Evolutionary conservation across 73 alveolate species (phyloP).

Genomic region (Paramecium octaurelia): DNA sequence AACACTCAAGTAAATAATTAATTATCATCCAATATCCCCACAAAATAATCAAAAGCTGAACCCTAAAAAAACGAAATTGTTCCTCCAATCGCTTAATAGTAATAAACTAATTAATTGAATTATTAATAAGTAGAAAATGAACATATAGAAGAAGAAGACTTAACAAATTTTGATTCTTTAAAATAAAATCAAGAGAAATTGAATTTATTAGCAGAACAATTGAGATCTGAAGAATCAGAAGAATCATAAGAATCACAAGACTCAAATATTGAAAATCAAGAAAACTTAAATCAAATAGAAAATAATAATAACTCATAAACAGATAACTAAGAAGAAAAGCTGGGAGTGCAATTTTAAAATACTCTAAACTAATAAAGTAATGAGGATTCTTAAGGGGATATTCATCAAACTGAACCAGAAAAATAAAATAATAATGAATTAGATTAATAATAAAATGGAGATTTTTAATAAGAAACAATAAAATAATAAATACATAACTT

Average conservation of each 20-base stretch:
- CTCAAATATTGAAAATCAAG: neutral
- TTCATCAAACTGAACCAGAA: neutral
- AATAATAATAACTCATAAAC: neutral
- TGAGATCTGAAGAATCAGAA: constrained; percentile 25
- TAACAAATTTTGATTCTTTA: neutral
- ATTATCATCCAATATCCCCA: neutral
- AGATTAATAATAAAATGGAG: neutral
- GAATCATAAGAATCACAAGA: neutral
- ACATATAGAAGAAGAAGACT: neutral
- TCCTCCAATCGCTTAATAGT: neutral
- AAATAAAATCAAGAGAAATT: neutral
- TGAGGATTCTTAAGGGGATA: neutral
- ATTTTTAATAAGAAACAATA: neutral
- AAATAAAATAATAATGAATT: neutral
- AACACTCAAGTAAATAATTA: neutral
- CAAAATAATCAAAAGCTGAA: neutral
- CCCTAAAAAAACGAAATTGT: neutral
- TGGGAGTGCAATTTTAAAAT: neutral
- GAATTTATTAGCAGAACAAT: neutral
- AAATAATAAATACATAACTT: neutral
- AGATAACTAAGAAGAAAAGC: neutral
- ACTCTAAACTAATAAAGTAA: neutral
- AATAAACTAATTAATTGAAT: neutral
- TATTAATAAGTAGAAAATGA: neutral
- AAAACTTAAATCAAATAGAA: neutral